These are phyloP conservation scores for Arxiozyma heterogenica DNA, from an alignment of 1,139 yeast species.

Conservation along the genomic window DNA sequence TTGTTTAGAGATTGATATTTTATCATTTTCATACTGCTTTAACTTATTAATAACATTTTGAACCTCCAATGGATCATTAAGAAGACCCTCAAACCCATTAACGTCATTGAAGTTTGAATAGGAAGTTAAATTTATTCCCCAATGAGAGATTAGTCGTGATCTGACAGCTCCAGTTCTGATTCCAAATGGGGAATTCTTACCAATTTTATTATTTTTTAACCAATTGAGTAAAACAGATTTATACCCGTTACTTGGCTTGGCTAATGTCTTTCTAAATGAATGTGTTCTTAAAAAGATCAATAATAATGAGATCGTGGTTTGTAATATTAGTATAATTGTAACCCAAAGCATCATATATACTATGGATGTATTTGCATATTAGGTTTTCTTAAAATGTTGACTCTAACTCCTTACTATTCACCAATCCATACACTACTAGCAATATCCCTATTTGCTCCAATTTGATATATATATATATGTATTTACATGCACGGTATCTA, in stretches of 20 bases:
- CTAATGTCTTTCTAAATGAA: slow-evolving; percentile 5
- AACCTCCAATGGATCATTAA: background rate
- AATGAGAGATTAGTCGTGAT: slow-evolving; percentile 46
- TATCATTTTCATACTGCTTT: background rate
- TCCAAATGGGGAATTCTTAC: slow-evolving; percentile 15
- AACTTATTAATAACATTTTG: background rate
- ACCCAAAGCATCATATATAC: background rate
- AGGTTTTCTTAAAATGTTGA: too few relatives aligned
- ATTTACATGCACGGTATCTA: too few relatives aligned
- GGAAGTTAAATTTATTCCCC: slow-evolving; percentile 35
- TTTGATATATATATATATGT: too few relatives aligned
- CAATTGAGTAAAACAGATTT: background rate
- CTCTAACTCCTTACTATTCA: too few relatives aligned
- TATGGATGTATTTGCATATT: too few relatives aligned
- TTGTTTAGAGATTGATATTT: too few relatives aligned
- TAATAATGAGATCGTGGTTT: slow-evolving; percentile 2
- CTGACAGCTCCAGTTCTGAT: slow-evolving; percentile 34
- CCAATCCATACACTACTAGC: too few relatives aligned
- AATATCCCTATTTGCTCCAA: too few relatives aligned
- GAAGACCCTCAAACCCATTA: background rate
- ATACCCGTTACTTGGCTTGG: slow-evolving; percentile 1
- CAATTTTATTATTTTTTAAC: slow-evolving; percentile 18
- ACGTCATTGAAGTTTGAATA: slow-evolving; percentile 10
- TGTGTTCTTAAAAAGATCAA: slow-evolving; percentile 7
- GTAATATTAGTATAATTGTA: slow-evolving; percentile 1